A percentile compares a stretch with the other conserved stretches of the same genome.
phyloP scores from a whole-genome alignment of 495 filamentous ascomycete genomes.

The Xylaria venustula region DNA sequence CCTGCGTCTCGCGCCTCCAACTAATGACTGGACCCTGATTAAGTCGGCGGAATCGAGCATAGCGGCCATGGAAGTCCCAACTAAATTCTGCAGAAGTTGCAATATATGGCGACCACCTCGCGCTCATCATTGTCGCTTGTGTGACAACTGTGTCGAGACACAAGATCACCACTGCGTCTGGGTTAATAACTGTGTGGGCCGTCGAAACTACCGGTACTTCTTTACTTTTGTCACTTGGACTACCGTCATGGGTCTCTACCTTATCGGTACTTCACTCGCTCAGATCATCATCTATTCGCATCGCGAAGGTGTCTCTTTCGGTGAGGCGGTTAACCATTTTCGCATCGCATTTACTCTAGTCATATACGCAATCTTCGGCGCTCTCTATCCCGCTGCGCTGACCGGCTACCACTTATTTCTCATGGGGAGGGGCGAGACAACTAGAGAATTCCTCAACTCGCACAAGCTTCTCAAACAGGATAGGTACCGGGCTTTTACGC shows the following conservation, averaged over 20 bases:
- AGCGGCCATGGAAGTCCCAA: conserved; percentile 92
- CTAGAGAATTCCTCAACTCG: conserved; percentile 90
- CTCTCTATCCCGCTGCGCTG: conserved; percentile 80
- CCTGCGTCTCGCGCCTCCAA: conserved; percentile 73
- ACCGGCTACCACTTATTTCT: conserved; percentile 88
- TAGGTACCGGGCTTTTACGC: conserved; percentile 86
- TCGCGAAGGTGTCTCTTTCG: conserved; percentile 61
- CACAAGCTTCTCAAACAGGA: conserved; percentile 92
- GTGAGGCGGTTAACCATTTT: conserved; percentile 61
- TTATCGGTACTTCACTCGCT: conserved; percentile 71
- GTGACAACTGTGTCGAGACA: conserved; percentile 95
- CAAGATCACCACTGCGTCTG: conserved; percentile 99
- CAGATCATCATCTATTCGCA: conserved; percentile 74
- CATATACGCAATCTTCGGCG: conserved; percentile 72
- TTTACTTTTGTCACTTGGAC: conserved; percentile 79
- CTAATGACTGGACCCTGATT: conserved; percentile 87
- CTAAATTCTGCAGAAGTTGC: conserved; percentile 96
- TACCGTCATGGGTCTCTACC: conserved; percentile 72
- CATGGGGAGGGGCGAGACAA: conserved; percentile 87
- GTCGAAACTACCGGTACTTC: conserved; percentile 97
- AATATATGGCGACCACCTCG: conserved; percentile 94
- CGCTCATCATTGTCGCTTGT: conserved; percentile 93
- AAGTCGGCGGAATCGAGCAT: conserved; percentile 69
- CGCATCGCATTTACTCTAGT: conserved; percentile 87
- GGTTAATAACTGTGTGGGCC: conserved; percentile 97